These are phyloP conservation scores for Aspergillus sp. DNA, from an alignment of 2,329 filamentous ascomycete species.

Conservation along the genomic window DNA sequence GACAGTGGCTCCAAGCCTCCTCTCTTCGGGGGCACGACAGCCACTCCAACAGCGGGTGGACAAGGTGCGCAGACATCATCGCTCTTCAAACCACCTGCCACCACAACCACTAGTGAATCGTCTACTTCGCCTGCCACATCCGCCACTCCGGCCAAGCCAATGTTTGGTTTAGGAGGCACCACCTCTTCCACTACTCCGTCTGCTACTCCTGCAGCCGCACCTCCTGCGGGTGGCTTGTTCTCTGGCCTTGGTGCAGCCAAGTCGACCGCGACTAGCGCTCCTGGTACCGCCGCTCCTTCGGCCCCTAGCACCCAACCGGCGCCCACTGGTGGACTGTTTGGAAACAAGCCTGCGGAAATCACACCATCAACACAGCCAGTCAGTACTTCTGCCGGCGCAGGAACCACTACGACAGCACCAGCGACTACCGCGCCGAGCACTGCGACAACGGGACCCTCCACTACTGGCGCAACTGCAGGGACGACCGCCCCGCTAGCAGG, in stretches of 20 bases:
- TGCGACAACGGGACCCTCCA: slow-evolving; percentile 22
- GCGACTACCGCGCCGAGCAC: slow-evolving; percentile 17
- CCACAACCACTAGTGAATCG: slow-evolving; percentile 13
- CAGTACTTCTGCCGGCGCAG: slow-evolving; percentile 8
- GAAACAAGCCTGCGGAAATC: slow-evolving; percentile 17
- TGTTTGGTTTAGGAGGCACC: slow-evolving; percentile 26
- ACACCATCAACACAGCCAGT: slow-evolving; percentile 17
- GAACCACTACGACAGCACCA: slow-evolving; percentile 22
- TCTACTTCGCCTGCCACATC: slow-evolving; percentile 21
- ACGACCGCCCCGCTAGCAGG: slow-evolving; percentile 25
- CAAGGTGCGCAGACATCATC: slow-evolving; percentile 19
- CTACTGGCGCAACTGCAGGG: slow-evolving; percentile 24
- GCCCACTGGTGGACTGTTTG: slow-evolving; percentile 16
- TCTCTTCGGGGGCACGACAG: slow-evolving; percentile 18
- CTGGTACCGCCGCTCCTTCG: slow-evolving; percentile 22
- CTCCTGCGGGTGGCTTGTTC: slow-evolving; percentile 22
- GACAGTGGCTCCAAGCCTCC: slow-evolving; percentile 19
- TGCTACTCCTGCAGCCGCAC: slow-evolving; percentile 24
- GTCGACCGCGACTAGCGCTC: slow-evolving; percentile 21
- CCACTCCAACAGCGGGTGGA: slow-evolving; percentile 10
- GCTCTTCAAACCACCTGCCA: slow-evolving; percentile 22
- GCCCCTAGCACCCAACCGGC: slow-evolving; percentile 20
- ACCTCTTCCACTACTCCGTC: slow-evolving; percentile 26
- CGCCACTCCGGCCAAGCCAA: slow-evolving; percentile 28
- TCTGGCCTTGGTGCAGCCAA: slow-evolving; percentile 22